Conservation (phyloP, 2,329 filamentous ascomycete species). For the Cladosporium sp. region DNA sequence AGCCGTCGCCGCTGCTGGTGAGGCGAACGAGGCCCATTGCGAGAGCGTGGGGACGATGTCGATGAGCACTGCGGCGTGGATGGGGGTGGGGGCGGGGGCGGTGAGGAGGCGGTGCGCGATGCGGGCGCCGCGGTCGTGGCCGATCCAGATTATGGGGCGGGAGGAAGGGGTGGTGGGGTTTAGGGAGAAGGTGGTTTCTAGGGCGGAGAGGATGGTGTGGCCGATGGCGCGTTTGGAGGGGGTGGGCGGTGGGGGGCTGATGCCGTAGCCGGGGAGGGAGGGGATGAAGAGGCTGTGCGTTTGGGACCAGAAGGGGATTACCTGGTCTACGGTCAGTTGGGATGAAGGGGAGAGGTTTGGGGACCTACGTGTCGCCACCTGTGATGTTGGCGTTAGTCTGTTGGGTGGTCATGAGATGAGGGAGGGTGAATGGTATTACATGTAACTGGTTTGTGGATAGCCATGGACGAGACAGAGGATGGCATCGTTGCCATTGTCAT, state of each 20-base stretch:
- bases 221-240: slow-evolving; percentile 39
- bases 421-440: slow-evolving; percentile 16
- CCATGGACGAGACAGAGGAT: slow-evolving; percentile 44
- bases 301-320: slow-evolving; percentile 36
- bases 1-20: slow-evolving; percentile 33
- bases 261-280: slow-evolving; percentile 46
- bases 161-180: slow-evolving; percentile 18
- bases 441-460: slow-evolving; percentile 42
- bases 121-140: slow-evolving; percentile 49
- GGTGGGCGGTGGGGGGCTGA: slow-evolving; percentile 33
- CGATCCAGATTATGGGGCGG: slow-evolving; percentile 41
- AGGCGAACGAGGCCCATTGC: slow-evolving; percentile 42
- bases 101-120: slow-evolving; percentile 48
- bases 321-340: too few species aligned
- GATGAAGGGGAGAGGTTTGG: slow-evolving; percentile 16
- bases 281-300: slow-evolving; percentile 44
- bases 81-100: slow-evolving; percentile 33
- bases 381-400: slow-evolving; percentile 5
- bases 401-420: not conserved
- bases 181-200: slow-evolving; percentile 33
- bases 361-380: slow-evolving; percentile 25
- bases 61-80: slow-evolving; percentile 40
- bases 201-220: slow-evolving; percentile 38
- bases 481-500: slow-evolving; percentile 30
- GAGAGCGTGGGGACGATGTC: slow-evolving; percentile 48